Conservation (phyloP, 1,284 basidiomycete species). For the Pyrrhoderma noxium region DNA sequence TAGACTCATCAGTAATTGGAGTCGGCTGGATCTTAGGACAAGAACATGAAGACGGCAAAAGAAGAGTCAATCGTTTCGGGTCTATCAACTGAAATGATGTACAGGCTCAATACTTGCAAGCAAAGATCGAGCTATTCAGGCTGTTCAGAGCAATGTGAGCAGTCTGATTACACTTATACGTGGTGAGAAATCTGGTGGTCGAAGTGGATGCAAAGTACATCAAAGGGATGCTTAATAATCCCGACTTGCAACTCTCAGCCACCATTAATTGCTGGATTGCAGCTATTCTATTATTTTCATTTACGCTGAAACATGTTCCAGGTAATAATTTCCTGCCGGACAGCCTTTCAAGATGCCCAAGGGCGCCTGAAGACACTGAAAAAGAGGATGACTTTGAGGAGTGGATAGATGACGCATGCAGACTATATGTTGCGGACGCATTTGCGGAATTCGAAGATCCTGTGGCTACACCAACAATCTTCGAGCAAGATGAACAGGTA, state of each 20-base stretch:
- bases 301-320: conserved; percentile 20
- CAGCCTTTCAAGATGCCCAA: background rate
- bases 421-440: background rate
- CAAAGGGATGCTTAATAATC: conserved; percentile 22
- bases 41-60: conserved; percentile 22
- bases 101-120: conserved; percentile 28
- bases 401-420: background rate
- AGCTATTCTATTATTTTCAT: conserved; percentile 20
- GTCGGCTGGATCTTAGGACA: conserved; percentile 27
- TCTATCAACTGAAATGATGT: conserved; percentile 32
- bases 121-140: conserved; percentile 1
- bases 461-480: too few species aligned
- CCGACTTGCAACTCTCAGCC: conserved; percentile 20
- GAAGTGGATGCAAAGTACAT: conserved; percentile 22
- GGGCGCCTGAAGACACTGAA: background rate
- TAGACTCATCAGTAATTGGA: conserved; percentile 30
- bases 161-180: background rate
- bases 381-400: conserved; percentile 2
- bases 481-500: too few species aligned
- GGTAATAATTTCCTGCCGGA: background rate
- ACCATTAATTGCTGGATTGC: conserved; percentile 23
- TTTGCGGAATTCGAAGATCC: too few species aligned
- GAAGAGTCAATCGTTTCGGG: conserved; percentile 20
- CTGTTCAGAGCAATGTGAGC: background rate
- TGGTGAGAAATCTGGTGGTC: conserved; percentile 14